phyloP scores from a whole-genome alignment of 202 grass and related monocot genomes.

The Dendrocalamus latiflorus region DNA sequence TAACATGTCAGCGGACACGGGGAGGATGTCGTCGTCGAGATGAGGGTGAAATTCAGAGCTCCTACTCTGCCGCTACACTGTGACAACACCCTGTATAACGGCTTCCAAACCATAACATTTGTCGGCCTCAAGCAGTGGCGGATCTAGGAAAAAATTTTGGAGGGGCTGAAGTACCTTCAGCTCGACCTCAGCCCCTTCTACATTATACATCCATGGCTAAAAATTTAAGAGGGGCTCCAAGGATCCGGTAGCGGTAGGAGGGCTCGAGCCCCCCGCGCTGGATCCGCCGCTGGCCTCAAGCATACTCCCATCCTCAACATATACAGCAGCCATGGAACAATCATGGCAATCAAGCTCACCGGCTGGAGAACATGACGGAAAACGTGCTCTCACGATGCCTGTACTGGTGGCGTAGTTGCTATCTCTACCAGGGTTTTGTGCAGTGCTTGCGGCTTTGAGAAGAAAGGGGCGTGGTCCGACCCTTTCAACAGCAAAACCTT shows the following conservation, averaged over 20 bases:
- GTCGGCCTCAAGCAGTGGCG: too few relatives aligned
- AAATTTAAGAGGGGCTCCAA: too few relatives aligned
- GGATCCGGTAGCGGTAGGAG: too few relatives aligned
- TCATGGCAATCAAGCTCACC: not conserved
- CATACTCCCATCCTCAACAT: conserved; percentile 13
- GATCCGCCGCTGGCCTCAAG: too few relatives aligned
- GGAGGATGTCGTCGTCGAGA: not conserved
- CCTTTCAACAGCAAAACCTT: conserved; percentile 78
- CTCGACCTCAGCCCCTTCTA: too few relatives aligned
- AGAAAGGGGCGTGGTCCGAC: conserved; percentile 88
- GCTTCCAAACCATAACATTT: not conserved
- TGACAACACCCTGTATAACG: not conserved
- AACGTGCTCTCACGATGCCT: conserved; percentile 19
- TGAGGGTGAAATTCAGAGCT: not conserved
- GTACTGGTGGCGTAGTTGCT: conserved; percentile 32
- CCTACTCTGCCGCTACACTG: not conserved
- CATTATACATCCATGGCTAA: too few relatives aligned
- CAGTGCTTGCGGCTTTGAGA: conserved; percentile 87
- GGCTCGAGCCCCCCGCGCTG: too few relatives aligned
- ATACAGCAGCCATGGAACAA: conserved; percentile 11
- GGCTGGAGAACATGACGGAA: not conserved
- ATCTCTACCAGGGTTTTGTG: conserved; percentile 81
- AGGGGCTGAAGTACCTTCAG: too few relatives aligned
- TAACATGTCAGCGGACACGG: not conserved
- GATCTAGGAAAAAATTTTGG: too few relatives aligned